A percentile compares a stretch with the other conserved stretches of the same genome.
Evolutionary conservation across 768 basidiomycete genomes (phyloP).

Genomic region (Kwoniella bestiolae): DNA sequence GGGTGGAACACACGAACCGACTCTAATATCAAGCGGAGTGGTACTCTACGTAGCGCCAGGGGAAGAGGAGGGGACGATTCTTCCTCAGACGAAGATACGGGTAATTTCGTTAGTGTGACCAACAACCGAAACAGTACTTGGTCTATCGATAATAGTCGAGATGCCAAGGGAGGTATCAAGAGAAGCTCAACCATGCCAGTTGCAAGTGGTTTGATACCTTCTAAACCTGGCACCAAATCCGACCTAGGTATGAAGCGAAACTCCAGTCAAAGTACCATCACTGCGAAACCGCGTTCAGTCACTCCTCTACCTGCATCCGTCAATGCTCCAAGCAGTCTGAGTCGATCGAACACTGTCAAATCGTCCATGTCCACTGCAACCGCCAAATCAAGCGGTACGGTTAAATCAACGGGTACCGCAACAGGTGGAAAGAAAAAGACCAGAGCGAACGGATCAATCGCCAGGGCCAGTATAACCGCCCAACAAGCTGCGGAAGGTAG

Average conservation of each 20-base stretch:
- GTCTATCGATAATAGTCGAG: constrained; percentile 40
- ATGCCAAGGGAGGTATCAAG: constrained; percentile 25
- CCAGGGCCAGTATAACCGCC: constrained; percentile 24
- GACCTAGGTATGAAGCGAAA: constrained; percentile 43
- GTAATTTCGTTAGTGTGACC: constrained; percentile 47
- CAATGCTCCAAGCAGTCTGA: constrained; percentile 3
- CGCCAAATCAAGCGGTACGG: constrained; percentile 34
- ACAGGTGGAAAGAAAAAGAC: constrained; percentile 37
- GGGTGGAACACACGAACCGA: constrained; percentile 55
- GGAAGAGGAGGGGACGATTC: constrained; percentile 41
- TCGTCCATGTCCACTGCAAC: constrained; percentile 26
- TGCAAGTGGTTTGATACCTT: constrained; percentile 51
- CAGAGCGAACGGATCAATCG: constrained; percentile 35
- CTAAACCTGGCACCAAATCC: constrained; percentile 37
- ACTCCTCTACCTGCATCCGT: constrained; percentile 19
- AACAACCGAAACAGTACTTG: constrained; percentile 52
- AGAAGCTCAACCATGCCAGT: constrained; percentile 45
- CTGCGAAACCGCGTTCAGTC: constrained; percentile 28
- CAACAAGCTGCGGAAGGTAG: constrained; percentile 37
- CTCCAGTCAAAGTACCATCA: constrained; percentile 50
- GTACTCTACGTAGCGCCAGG: constrained; percentile 22
- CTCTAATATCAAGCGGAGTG: constrained; percentile 46
- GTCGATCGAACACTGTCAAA: constrained; percentile 37
- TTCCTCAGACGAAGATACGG: constrained; percentile 45
- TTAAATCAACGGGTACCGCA: constrained; percentile 36